These are phyloP conservation scores for Gardenia jasminoides DNA, from an alignment of 257 asterid species.

Conservation along the genomic window DNA sequence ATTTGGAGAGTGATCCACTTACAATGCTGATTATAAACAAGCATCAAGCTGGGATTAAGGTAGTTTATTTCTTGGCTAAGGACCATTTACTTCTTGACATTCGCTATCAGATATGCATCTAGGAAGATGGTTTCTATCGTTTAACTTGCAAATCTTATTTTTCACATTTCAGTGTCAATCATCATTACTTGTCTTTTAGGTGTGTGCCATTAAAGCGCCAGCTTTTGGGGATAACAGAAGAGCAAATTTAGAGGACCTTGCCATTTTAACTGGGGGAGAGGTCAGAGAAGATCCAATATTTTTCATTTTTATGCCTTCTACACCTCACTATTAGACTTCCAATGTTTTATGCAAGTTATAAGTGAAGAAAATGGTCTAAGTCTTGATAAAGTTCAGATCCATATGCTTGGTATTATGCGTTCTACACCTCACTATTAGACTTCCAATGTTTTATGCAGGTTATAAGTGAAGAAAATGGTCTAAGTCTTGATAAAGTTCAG, in stretches of 20 bases:
- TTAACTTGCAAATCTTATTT: background rate
- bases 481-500: conserved; percentile 60
- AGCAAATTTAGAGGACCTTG: conserved; percentile 85
- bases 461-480: conserved; percentile 70
- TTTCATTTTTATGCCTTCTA: conserved; percentile 6
- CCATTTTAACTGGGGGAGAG: conserved; percentile 91
- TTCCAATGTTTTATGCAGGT: conserved; percentile 50
- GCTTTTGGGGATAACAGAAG: conserved; percentile 90
- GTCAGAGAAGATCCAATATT: conserved; percentile 39
- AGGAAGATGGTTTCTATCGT: background rate
- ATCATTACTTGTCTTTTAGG: conserved; percentile 39
- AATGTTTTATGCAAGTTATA: conserved; percentile 57
- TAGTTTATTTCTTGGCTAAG: conserved; percentile 14
- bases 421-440: conserved; percentile 19
- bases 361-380: conserved; percentile 67
- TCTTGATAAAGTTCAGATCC: conserved; percentile 65
- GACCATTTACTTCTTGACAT: background rate
- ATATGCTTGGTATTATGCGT: conserved; percentile 20
- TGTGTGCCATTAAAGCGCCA: conserved; percentile 95
- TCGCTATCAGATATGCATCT: background rate
- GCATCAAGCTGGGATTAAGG: conserved; percentile 84
- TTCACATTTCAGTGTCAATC: background rate
- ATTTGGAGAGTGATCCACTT: conserved; percentile 72
- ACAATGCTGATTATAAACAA: conserved; percentile 78
- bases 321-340: conserved; percentile 17